These are phyloP conservation scores for Diaporthe eres DNA, from an alignment of 2,329 filamentous ascomycete genomes.

Conservation along the genomic window DNA sequence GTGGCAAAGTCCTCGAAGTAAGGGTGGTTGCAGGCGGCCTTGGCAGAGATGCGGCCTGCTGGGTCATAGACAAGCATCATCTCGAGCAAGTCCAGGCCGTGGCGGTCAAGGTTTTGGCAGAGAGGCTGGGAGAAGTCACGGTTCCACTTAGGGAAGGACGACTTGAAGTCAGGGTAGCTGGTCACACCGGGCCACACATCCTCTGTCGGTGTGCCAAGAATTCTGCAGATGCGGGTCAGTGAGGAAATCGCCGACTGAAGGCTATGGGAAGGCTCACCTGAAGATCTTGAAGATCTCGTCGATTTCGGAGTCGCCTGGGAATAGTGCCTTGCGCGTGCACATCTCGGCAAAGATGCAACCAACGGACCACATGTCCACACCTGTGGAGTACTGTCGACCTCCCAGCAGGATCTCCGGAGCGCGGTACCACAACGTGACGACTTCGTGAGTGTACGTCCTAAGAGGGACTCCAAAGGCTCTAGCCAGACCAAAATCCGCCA, in stretches of 20 bases:
- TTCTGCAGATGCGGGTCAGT: slow-evolving; percentile 55
- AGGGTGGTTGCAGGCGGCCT: slow-evolving; percentile 86
- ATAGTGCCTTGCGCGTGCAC: slow-evolving; percentile 90
- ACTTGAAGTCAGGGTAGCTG: slow-evolving; percentile 90
- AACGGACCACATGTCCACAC: slow-evolving; percentile 93
- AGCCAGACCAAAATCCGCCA: slow-evolving; percentile 90
- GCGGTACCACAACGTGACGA: slow-evolving; percentile 92
- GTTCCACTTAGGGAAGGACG: slow-evolving; percentile 89
- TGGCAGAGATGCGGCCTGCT: slow-evolving; percentile 85
- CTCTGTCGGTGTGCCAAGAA: slow-evolving; percentile 86
- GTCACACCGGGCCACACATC: slow-evolving; percentile 87
- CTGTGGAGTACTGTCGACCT: slow-evolving; percentile 91
- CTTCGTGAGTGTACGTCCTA: slow-evolving; percentile 91
- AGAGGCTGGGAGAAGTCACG: slow-evolving; percentile 75
- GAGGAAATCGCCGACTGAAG: slow-evolving; percentile 2
- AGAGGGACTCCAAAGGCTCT: slow-evolving; percentile 90
- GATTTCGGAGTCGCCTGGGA: slow-evolving; percentile 91
- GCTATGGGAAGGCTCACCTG: slow-evolving; percentile 65
- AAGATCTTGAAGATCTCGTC: slow-evolving; percentile 97
- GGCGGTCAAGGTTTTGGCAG: slow-evolving; percentile 79
- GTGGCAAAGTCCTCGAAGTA: slow-evolving; percentile 73
- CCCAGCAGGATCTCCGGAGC: slow-evolving; percentile 89
- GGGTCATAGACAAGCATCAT: slow-evolving; percentile 86
- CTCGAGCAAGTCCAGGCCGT: slow-evolving; percentile 76
- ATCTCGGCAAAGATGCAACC: slow-evolving; percentile 94